These are phyloP conservation scores for Bothriochloa decipiens DNA, from an alignment of 176 grass and related monocot genomes.

Conservation along the genomic window DNA sequence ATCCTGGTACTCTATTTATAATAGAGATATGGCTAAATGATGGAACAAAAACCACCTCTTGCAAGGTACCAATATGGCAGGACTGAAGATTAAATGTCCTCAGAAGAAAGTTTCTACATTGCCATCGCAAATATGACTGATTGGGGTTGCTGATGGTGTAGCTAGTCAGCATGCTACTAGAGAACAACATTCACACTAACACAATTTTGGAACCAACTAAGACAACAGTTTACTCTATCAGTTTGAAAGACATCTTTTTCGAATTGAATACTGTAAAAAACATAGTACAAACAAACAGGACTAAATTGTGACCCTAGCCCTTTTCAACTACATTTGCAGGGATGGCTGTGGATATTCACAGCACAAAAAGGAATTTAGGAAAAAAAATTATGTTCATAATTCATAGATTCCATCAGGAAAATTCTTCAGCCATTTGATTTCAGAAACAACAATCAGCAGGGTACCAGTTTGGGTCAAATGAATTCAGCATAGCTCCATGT, in stretches of 20 bases:
- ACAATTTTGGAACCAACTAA: not conserved
- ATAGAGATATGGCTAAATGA: not conserved
- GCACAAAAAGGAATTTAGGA: not conserved
- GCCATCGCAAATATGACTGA: not conserved
- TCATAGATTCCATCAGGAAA: not conserved
- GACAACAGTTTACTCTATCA: not conserved
- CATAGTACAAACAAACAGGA: not conserved
- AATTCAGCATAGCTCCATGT: not conserved
- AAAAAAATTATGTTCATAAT: not conserved
- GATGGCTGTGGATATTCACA: not conserved
- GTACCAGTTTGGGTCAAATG: not conserved
- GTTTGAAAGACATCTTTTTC: not conserved
- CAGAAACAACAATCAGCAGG: not conserved
- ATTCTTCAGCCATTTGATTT: not conserved
- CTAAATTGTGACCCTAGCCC: not conserved
- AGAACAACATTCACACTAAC: not conserved
- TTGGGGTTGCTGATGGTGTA: not conserved
- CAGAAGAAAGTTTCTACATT: not conserved
- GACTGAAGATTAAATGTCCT: not conserved
- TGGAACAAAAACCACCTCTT: constrained; percentile 8
- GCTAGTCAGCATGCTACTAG: not conserved
- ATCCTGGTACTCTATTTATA: constrained; percentile 15
- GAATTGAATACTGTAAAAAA: not conserved
- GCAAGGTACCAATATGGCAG: not conserved
- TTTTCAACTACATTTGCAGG: not conserved